Conservation (phyloP, 2,329 filamentous ascomycete species). For the Alternaria alternata region DNA sequence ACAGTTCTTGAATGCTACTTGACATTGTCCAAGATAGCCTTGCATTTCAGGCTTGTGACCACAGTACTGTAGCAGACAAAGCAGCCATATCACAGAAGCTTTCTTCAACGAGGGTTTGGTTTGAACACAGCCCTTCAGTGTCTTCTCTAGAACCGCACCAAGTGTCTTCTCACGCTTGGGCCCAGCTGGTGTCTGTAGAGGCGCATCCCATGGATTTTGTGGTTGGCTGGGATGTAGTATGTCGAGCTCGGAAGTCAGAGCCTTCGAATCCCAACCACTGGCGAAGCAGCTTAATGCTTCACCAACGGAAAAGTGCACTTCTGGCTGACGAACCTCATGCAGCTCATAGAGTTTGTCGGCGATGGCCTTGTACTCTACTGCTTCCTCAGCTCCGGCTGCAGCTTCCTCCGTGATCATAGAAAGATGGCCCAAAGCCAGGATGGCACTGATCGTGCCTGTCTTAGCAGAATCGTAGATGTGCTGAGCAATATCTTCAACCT, state of each 20-base stretch:
- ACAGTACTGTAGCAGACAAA: slow-evolving; percentile 90
- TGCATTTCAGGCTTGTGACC: slow-evolving; percentile 80
- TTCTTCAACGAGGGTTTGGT: slow-evolving; percentile 91
- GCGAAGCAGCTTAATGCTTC: slow-evolving; percentile 83
- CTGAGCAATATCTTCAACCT: slow-evolving; percentile 63
- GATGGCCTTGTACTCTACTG: slow-evolving; percentile 60
- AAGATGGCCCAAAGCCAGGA: slow-evolving; percentile 80
- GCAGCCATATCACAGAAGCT: slow-evolving; percentile 93
- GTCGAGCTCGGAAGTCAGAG: slow-evolving; percentile 77
- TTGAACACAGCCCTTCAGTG: slow-evolving; percentile 78
- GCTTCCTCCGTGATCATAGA: slow-evolving; percentile 66
- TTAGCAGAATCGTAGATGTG: slow-evolving; percentile 74
- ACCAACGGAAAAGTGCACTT: slow-evolving; percentile 89
- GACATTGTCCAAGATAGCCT: slow-evolving; percentile 76
- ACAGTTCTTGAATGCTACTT: slow-evolving; percentile 86
- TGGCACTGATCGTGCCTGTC: slow-evolving; percentile 81
- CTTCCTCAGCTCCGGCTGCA: slow-evolving; percentile 45
- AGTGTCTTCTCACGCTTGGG: slow-evolving; percentile 54
- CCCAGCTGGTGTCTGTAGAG: slow-evolving; percentile 40
- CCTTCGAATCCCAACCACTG: slow-evolving; percentile 83
- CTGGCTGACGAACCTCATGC: slow-evolving; percentile 83
- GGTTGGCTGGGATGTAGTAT: slow-evolving; percentile 65
- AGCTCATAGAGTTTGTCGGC: slow-evolving; percentile 75
- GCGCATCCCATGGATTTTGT: slow-evolving; percentile 43
- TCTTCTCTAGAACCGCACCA: slow-evolving; percentile 70